phyloP scores from a whole-genome alignment of 306 rosid species.

The Cercis canadensis region DNA sequence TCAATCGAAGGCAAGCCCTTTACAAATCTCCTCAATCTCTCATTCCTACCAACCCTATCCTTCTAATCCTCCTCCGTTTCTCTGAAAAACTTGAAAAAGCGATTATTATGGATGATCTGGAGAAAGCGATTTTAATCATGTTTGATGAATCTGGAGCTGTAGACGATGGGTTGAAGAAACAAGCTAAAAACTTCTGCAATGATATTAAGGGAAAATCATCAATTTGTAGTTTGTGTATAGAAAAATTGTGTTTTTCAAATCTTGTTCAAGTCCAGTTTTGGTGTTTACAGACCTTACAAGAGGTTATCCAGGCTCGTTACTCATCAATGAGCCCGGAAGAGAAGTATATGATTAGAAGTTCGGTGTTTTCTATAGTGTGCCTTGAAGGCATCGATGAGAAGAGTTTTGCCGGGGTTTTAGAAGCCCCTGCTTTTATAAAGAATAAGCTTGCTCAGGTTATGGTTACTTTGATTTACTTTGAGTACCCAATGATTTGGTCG shows the following conservation, averaged over 20 bases:
- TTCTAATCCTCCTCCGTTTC: too few species aligned
- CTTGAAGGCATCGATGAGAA: constrained; percentile 62
- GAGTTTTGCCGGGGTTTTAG: constrained; percentile 63
- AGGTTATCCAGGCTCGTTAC: constrained; percentile 71
- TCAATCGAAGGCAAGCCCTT: too few species aligned
- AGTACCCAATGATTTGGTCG: constrained; percentile 83
- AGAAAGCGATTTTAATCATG: constrained; percentile 77
- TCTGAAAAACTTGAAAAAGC: too few species aligned
- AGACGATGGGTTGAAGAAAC: constrained; percentile 68
- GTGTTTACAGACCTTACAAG: constrained; percentile 89
- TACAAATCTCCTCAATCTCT: too few species aligned
- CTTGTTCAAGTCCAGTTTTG: constrained; percentile 89
- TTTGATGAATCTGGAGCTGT: constrained; percentile 82
- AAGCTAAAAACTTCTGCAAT: constrained; percentile 69
- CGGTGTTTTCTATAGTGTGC: constrained; percentile 81
- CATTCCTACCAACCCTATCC: too few species aligned
- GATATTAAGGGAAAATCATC: constrained; percentile 69
- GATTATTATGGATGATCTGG: constrained; percentile 79
- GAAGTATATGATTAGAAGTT: constrained; percentile 71
- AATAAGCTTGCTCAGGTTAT: constrained; percentile 87
- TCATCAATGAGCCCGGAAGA: constrained; percentile 69
- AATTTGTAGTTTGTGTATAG: constrained; percentile 74
- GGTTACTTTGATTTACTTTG: constrained; percentile 78
- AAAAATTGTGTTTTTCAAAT: constrained; percentile 71
- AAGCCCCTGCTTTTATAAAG: constrained; percentile 76